phyloP scores from a whole-genome alignment of 2,329 filamentous ascomycete species.

The Xylaria sp. region DNA sequence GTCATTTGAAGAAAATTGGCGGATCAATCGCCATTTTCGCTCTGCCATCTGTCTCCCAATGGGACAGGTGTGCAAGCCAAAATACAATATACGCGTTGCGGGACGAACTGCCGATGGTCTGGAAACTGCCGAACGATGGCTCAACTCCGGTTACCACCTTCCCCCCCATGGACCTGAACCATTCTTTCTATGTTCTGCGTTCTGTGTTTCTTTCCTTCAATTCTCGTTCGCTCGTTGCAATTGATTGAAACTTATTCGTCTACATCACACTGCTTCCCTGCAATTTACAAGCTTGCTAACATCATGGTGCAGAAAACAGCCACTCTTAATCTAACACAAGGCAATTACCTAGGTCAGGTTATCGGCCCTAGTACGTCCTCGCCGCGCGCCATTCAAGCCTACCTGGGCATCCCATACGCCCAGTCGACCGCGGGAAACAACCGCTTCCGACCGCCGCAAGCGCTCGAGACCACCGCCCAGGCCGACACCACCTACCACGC shows the following conservation, averaged over 20 bases:
- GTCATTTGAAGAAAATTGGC: neutral
- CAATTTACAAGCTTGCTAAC: conserved; percentile 35
- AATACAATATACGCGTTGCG: conserved; percentile 3
- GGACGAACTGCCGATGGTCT: conserved; percentile 30
- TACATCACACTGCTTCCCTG: neutral
- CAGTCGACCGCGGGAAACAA: conserved; percentile 52
- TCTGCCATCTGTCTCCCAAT: no score
- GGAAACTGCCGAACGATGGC: conserved; percentile 30
- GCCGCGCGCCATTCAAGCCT: conserved; percentile 58
- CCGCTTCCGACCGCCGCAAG: conserved; percentile 58
- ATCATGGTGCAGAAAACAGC: conserved; percentile 42
- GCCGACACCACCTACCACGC: conserved; percentile 50
- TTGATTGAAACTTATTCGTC: neutral
- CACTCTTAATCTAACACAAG: conserved; percentile 52
- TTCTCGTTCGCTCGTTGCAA: neutral
- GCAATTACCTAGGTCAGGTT: conserved; percentile 54
- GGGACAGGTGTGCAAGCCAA: no score
- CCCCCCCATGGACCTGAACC: neutral
- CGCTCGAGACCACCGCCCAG: conserved; percentile 41
- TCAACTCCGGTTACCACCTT: conserved; percentile 4
- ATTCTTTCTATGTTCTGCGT: neutral
- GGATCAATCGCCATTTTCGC: neutral
- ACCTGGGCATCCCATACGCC: conserved; percentile 62
- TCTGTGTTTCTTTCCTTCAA: conserved; percentile 3
- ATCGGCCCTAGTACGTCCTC: conserved; percentile 45